These are phyloP conservation scores for Moricandia arvensis DNA, from an alignment of 345 rosid genomes.

Conservation along the genomic window DNA sequence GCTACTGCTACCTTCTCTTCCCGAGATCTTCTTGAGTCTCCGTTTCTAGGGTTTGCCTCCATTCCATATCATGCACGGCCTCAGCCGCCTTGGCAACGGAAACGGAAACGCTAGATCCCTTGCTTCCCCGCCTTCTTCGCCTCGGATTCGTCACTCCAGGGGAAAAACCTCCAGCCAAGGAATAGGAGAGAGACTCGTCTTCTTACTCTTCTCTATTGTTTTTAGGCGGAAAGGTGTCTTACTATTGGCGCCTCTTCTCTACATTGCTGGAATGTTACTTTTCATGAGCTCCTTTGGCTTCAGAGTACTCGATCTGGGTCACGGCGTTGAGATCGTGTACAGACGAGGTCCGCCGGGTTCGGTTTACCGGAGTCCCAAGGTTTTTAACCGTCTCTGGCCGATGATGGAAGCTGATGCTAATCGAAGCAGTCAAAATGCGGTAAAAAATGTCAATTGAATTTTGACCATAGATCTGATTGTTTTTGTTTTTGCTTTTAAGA, in stretches of 20 bases:
- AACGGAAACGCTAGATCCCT: slow-evolving; percentile 52
- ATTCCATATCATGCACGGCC: slow-evolving; percentile 57
- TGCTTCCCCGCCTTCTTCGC: slow-evolving; percentile 82
- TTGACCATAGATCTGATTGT: background rate
- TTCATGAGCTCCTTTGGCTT: slow-evolving; percentile 84
- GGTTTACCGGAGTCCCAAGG: slow-evolving; percentile 83
- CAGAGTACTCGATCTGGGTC: slow-evolving; percentile 61
- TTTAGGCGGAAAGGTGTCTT: slow-evolving; percentile 74
- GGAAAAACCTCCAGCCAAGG: slow-evolving; percentile 46
- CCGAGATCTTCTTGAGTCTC: slow-evolving; percentile 9
- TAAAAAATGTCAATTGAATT: slow-evolving; percentile 36
- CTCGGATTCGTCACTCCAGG: slow-evolving; percentile 67
- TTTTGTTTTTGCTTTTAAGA: background rate
- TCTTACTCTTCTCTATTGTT: slow-evolving; percentile 55
- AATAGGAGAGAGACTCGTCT: slow-evolving; percentile 51
- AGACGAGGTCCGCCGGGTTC: slow-evolving; percentile 70
- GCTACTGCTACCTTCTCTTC: background rate
- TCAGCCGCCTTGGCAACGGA: slow-evolving; percentile 81
- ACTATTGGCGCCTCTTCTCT: slow-evolving; percentile 80
- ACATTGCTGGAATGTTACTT: slow-evolving; percentile 79
- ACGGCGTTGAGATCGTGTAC: slow-evolving; percentile 52
- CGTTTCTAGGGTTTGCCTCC: slow-evolving; percentile 29
- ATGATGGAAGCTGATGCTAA: slow-evolving; percentile 70
- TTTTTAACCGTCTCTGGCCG: slow-evolving; percentile 80
- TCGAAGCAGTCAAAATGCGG: slow-evolving; percentile 56